A percentile compares a stretch with the other conserved stretches of the same genome.
Evolutionary conservation across 352 stramenopile genomes (phyloP).

Genomic region (Pythium rhizo-oryzae): DNA sequence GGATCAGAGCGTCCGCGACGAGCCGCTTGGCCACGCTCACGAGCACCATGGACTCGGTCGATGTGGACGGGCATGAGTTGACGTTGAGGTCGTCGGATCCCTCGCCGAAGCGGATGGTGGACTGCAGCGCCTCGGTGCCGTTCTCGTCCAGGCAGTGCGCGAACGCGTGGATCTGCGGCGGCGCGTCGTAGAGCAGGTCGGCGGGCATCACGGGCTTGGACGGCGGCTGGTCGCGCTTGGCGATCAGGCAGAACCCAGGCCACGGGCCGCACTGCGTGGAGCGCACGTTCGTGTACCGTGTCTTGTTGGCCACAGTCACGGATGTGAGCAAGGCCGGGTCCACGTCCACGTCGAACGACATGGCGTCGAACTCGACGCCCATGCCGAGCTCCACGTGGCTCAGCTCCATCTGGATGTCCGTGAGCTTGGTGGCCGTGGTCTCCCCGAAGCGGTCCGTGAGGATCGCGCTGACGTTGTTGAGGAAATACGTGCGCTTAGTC

Average conservation of each 20-base stretch:
- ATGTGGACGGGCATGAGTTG: background rate
- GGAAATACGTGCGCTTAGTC: constrained; percentile 4
- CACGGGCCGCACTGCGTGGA: constrained; percentile 2
- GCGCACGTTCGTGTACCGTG: background rate
- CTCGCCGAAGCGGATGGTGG: background rate
- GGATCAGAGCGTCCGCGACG: background rate
- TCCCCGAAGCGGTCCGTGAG: constrained; percentile 7
- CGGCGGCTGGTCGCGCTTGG: background rate
- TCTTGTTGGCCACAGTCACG: background rate
- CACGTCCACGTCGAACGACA: constrained; percentile 16
- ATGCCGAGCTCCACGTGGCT: background rate
- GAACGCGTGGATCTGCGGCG: constrained; percentile 13
- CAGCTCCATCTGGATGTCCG: constrained; percentile 12
- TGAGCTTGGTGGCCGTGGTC: background rate
- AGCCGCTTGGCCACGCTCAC: constrained; percentile 18
- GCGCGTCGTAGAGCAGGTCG: background rate
- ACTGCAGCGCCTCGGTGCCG: constrained; percentile 4
- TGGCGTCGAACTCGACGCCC: constrained; percentile 8
- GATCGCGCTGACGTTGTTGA: background rate
- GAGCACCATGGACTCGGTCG: constrained; percentile 11
- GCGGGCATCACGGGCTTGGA: background rate
- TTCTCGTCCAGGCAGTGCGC: constrained; percentile 7
- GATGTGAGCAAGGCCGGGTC: background rate
- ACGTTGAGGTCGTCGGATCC: background rate
- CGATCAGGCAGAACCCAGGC: constrained; percentile 1